These are phyloP conservation scores for Cicer pinnatifidum DNA, from an alignment of 306 rosid genomes.

Conservation along the genomic window DNA sequence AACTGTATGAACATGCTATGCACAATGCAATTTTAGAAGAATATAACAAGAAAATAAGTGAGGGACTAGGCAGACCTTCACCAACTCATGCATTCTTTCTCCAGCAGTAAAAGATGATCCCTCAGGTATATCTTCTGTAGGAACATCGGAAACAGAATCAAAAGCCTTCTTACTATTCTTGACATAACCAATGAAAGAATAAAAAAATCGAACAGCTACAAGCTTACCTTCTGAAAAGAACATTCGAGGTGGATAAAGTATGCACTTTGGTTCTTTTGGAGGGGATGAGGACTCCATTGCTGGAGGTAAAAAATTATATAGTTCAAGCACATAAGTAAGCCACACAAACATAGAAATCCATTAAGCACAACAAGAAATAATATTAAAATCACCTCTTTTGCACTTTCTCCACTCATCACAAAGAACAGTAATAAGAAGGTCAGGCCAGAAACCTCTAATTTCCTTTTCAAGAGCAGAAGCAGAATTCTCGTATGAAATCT, in stretches of 20 bases:
- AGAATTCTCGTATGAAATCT: constrained; percentile 76
- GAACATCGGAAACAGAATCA: constrained; percentile 39
- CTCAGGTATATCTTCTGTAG: constrained; percentile 61
- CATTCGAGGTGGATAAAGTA: constrained; percentile 62
- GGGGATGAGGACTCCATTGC: constrained; percentile 91
- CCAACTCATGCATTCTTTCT: constrained; percentile 81
- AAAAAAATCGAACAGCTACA: constrained; percentile 24
- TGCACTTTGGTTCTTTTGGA: constrained; percentile 73
- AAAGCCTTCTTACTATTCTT: constrained; percentile 16
- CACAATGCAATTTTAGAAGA: not conserved
- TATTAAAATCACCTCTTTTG: constrained; percentile 70
- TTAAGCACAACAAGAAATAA: constrained; percentile 9
- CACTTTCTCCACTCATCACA: constrained; percentile 84
- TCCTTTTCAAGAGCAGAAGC: constrained; percentile 66
- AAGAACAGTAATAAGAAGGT: constrained; percentile 69
- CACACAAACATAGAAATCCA: constrained; percentile 29
- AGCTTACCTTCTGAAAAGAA: constrained; percentile 59
- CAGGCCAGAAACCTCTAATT: constrained; percentile 81
- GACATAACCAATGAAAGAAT: constrained; percentile 7
- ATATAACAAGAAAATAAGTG: constrained; percentile 28
- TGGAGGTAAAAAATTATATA: constrained; percentile 48
- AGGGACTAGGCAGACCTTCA: constrained; percentile 64
- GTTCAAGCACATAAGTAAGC: constrained; percentile 41
- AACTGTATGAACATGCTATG: constrained; percentile 25
- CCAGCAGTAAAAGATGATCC: constrained; percentile 80